Evolutionary conservation across 1,284 basidiomycete genomes (phyloP).

Genomic region (Naganishia sp.): DNA sequence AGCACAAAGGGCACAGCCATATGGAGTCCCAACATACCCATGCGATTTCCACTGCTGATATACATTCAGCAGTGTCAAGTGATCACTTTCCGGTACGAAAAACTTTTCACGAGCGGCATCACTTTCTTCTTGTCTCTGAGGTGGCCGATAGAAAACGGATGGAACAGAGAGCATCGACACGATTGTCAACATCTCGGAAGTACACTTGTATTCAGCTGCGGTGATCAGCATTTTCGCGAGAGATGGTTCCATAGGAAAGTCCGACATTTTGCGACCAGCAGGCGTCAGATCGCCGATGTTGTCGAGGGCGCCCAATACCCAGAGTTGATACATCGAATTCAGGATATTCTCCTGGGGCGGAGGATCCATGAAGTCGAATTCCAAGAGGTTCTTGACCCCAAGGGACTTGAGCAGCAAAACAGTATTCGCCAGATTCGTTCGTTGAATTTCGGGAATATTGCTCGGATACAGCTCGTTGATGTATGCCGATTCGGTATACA

Average conservation of each 20-base stretch:
- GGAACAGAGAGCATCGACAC: slow-evolving; percentile 99
- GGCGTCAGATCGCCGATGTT: slow-evolving; percentile 95
- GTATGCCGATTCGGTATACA: slow-evolving; percentile 96
- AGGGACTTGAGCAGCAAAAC: slow-evolving; percentile 92
- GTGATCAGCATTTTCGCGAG: slow-evolving; percentile 98
- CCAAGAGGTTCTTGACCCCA: slow-evolving; percentile 90
- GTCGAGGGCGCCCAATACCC: slow-evolving; percentile 96
- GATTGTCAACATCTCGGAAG: slow-evolving; percentile 93
- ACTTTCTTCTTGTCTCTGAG: slow-evolving; percentile 91
- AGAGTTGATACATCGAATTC: slow-evolving; percentile 99
- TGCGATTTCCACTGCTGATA: slow-evolving; percentile 98
- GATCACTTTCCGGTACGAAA: slow-evolving; percentile 96
- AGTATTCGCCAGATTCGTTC: slow-evolving; percentile 95
- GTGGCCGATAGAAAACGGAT: slow-evolving; percentile 92
- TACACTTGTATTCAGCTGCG: slow-evolving; percentile 90
- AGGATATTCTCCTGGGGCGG: slow-evolving; percentile 86
- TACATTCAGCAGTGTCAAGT: slow-evolving; percentile 91
- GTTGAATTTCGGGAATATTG: slow-evolving; percentile 97
- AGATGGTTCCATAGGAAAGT: slow-evolving; percentile 97
- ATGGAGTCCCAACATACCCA: slow-evolving; percentile 60
- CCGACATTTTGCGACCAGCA: slow-evolving; percentile 92
- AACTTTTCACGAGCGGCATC: slow-evolving; percentile 98
- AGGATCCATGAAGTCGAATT: slow-evolving; percentile 99
- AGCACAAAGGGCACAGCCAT: background rate
- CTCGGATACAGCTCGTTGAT: slow-evolving; percentile 94